A percentile compares a stretch with the other conserved stretches of the same genome.
Evolutionary conservation across 805 yeast species (phyloP).

Genomic region (Pachysolen tannophilus): DNA sequence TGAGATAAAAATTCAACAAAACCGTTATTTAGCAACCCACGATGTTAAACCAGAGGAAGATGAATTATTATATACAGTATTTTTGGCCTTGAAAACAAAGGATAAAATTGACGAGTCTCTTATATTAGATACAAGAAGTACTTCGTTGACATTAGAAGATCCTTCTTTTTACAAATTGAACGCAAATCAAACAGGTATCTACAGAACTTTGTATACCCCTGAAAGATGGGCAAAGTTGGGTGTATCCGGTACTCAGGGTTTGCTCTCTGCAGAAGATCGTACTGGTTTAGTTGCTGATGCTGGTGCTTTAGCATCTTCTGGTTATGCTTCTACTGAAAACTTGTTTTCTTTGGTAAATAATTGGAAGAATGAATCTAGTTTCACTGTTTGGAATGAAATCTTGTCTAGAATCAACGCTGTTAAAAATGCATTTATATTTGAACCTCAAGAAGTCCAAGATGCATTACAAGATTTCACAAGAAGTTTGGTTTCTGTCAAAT

Average conservation of each 20-base stretch:
- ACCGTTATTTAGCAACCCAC: conserved; percentile 69
- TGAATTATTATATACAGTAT: conserved; percentile 59
- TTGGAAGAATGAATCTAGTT: conserved; percentile 53
- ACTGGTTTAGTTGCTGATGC: conserved; percentile 80
- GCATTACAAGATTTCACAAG: conserved; percentile 45
- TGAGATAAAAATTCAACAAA: conserved; percentile 52
- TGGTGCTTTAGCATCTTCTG: conserved; percentile 61
- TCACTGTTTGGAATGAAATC: conserved; percentile 63
- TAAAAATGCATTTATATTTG: conserved; percentile 48
- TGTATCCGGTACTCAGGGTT: conserved; percentile 44
- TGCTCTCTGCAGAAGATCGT: conserved; percentile 67
- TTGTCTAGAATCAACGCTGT: conserved; percentile 38
- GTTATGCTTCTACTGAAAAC: conserved; percentile 54
- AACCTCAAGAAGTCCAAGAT: conserved; percentile 34
- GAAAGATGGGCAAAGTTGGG: conserved; percentile 68
- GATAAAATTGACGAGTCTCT: conserved; percentile 53
- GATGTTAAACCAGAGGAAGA: conserved; percentile 75
- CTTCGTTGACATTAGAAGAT: conserved; percentile 37
- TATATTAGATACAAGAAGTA: conserved; percentile 38
- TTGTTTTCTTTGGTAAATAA: conserved; percentile 50
- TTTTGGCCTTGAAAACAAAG: conserved; percentile 52
- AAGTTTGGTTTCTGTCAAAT: conserved; percentile 47
- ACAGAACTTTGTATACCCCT: conserved; percentile 62
- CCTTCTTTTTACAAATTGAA: conserved; percentile 56
- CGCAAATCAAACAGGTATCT: conserved; percentile 68